A percentile compares a stretch with the other conserved stretches of the same genome.
Conservation (phyloP, 1,284 basidiomycete species). For the Pascua guehoae region DNA sequence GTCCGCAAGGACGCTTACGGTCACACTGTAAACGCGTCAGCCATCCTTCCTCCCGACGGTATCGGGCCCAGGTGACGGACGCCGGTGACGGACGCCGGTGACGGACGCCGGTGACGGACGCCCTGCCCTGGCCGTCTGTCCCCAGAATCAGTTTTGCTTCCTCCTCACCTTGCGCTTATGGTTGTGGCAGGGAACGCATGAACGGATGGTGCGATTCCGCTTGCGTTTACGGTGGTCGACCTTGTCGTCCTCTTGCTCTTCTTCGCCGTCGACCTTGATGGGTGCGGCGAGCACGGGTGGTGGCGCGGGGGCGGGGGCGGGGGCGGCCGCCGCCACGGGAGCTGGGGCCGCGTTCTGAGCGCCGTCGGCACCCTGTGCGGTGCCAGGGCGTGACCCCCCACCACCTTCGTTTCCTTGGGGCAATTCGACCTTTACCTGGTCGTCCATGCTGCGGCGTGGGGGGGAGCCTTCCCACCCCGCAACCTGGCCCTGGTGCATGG, state of each 20-base stretch:
- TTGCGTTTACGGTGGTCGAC: constrained; percentile 59
- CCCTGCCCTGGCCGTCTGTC: neutral
- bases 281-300: neutral
- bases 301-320: too few relatives aligned
- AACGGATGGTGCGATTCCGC: constrained; percentile 81
- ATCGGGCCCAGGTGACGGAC: neutral
- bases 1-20: constrained; percentile 63
- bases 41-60: neutral
- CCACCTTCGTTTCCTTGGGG: too few relatives aligned
- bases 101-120: too few relatives aligned
- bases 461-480: too few relatives aligned
- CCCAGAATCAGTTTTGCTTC: too few relatives aligned
- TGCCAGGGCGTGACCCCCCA: neutral
- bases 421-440: too few relatives aligned
- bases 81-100: too few relatives aligned
- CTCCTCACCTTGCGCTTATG: constrained; percentile 77
- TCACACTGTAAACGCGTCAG: constrained; percentile 39
- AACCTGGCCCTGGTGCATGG: neutral
- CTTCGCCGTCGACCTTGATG: constrained; percentile 1
- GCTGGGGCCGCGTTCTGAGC: neutral
- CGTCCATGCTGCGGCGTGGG: neutral
- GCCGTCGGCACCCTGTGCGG: neutral
- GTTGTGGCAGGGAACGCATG: constrained; percentile 84
- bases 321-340: too few relatives aligned
- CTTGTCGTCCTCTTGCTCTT: constrained; percentile 31